These are phyloP conservation scores for Fusarium abutilonis DNA, from an alignment of 2,329 filamentous ascomycete genomes.

Conservation along the genomic window DNA sequence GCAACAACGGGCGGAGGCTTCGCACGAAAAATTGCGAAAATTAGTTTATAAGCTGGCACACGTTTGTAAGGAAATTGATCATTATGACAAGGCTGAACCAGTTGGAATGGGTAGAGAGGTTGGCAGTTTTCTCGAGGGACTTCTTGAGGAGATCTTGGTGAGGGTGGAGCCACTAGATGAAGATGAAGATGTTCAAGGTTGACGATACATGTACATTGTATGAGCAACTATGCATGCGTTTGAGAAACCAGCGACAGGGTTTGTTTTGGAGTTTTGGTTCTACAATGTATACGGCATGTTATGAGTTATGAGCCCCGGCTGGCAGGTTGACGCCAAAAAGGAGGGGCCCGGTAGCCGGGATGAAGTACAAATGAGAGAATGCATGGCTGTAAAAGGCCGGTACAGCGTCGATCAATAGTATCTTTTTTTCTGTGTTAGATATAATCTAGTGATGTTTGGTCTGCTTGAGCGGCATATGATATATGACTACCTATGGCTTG, in stretches of 20 bases:
- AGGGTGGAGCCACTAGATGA: constrained; percentile 89
- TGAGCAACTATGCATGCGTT: constrained; percentile 1
- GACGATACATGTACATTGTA: neutral
- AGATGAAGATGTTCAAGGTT: constrained; percentile 56
- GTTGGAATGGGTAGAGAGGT: constrained; percentile 96
- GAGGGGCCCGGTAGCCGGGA: constrained; percentile 12
- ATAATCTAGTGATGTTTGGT: neutral
- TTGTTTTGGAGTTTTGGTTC: constrained; percentile 32
- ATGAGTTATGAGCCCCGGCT: constrained; percentile 23
- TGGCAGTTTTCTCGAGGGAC: constrained; percentile 86
- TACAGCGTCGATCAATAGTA: constrained; percentile 10
- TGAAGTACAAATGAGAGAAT: constrained; percentile 14
- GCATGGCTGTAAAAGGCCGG: constrained; percentile 9
- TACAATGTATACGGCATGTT: constrained; percentile 32
- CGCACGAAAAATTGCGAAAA: constrained; percentile 83
- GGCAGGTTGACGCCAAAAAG: constrained; percentile 16
- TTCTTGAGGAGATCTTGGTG: constrained; percentile 93
- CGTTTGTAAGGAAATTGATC: constrained; percentile 89
- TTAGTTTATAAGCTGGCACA: constrained; percentile 84
- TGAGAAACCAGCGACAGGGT: constrained; percentile 7
- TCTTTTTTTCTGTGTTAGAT: constrained; percentile 8
- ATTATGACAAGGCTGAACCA: constrained; percentile 83
- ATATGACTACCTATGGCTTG: constrained; percentile 1
- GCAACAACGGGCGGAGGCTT: constrained; percentile 73
- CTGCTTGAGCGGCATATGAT: constrained; percentile 1